A percentile compares a stretch with the other conserved stretches of the same genome.
These are phyloP conservation scores for Curvularia eragrostidis DNA, from an alignment of 2,329 filamentous ascomycete genomes.

Conservation along the genomic window DNA sequence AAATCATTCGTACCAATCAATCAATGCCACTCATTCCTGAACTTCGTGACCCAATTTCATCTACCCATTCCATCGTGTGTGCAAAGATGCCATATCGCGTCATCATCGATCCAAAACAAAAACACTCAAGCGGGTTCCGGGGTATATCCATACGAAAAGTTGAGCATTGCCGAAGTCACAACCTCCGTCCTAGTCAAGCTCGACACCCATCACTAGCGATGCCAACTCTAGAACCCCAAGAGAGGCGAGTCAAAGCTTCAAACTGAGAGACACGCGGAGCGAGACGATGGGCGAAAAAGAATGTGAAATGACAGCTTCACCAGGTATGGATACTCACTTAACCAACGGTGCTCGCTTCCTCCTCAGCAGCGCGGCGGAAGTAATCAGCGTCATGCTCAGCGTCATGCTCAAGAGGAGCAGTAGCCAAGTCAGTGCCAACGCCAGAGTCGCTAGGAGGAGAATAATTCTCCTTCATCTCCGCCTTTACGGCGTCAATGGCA, in stretches of 20 bases:
- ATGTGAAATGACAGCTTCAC: background rate
- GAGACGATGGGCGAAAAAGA: background rate
- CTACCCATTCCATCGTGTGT: background rate
- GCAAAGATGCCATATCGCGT: background rate
- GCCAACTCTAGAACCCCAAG: conserved; percentile 19
- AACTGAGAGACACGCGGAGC: conserved; percentile 11
- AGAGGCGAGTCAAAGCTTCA: conserved; percentile 23
- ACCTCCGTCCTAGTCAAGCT: conserved; percentile 3
- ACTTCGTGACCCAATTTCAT: background rate
- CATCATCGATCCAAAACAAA: background rate
- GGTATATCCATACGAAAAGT: background rate
- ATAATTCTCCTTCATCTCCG: conserved; percentile 38
- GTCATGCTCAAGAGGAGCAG: conserved; percentile 33
- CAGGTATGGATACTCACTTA: conserved; percentile 9
- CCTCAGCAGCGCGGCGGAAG: conserved; percentile 47
- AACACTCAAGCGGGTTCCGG: background rate
- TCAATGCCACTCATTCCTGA: background rate
- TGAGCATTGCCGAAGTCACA: background rate
- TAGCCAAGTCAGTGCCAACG: conserved; percentile 48
- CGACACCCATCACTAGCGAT: conserved; percentile 7
- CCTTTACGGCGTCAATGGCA: conserved; percentile 40
- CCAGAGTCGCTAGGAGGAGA: conserved; percentile 45
- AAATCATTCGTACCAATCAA: background rate
- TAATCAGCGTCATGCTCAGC: conserved; percentile 44
- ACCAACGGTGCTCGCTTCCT: conserved; percentile 48